Conservation (phyloP, 805 yeast genomes). For the Candida michaelii region DNA sequence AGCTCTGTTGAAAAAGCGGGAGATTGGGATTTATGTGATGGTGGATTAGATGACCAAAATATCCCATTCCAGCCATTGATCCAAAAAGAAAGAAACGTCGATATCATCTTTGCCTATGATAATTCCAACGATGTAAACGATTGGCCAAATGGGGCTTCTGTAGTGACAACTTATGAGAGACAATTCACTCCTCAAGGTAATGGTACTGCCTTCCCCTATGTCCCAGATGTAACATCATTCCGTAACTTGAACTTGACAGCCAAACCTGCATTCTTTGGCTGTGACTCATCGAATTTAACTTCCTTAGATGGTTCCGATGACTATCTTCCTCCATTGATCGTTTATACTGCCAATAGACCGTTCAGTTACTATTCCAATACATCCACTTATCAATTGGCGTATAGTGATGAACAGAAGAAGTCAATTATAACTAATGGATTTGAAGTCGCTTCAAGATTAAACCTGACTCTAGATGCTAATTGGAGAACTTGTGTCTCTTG, state of each 20-base stretch:
- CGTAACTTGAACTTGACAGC: slow-evolving; percentile 60
- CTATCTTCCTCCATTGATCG: slow-evolving; percentile 66
- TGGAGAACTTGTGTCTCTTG: slow-evolving; percentile 79
- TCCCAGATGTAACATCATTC: slow-evolving; percentile 69
- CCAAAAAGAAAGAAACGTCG: slow-evolving; percentile 31
- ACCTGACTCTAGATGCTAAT: slow-evolving; percentile 63
- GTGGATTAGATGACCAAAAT: slow-evolving; percentile 41
- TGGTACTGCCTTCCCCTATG: slow-evolving; percentile 72
- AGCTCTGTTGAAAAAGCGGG: slow-evolving; percentile 18
- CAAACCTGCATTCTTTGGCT: slow-evolving; percentile 80
- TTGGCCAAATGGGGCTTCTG: slow-evolving; percentile 41
- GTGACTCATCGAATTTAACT: slow-evolving; percentile 65
- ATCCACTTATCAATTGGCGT: slow-evolving; percentile 66
- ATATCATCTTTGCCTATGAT: slow-evolving; percentile 37
- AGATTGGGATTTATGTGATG: slow-evolving; percentile 35
- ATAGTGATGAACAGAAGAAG: slow-evolving; percentile 53
- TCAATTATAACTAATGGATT: slow-evolving; percentile 71
- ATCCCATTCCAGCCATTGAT: slow-evolving; percentile 38
- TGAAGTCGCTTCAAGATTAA: slow-evolving; percentile 63
- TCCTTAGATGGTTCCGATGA: slow-evolving; percentile 52
- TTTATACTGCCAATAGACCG: slow-evolving; percentile 73
- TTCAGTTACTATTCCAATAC: slow-evolving; percentile 65
- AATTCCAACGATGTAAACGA: slow-evolving; percentile 32
- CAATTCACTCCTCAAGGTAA: slow-evolving; percentile 46
- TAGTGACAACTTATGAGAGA: slow-evolving; percentile 33